phyloP scores from a whole-genome alignment of 495 filamentous ascomycete genomes.

The Aspergillus conjunctus region DNA sequence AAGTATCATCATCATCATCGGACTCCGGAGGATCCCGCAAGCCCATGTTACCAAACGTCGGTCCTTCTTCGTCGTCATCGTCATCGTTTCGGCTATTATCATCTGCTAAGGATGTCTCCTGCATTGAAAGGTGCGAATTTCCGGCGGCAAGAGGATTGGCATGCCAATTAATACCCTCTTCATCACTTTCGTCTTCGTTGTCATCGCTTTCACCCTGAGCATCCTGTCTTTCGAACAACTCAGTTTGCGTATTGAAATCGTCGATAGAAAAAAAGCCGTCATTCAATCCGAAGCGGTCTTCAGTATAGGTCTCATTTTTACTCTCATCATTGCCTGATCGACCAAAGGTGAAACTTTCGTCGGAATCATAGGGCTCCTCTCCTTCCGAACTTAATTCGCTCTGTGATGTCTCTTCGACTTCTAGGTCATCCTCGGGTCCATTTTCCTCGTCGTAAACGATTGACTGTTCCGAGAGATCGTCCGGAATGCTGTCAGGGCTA shows the following conservation, averaged over 20 bases:
- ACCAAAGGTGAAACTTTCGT: constrained; percentile 22
- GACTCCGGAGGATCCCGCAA: constrained; percentile 59
- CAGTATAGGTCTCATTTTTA: constrained; percentile 51
- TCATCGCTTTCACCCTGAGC: constrained; percentile 64
- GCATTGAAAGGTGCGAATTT: constrained; percentile 22
- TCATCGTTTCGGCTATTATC: constrained; percentile 51
- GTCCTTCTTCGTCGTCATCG: constrained; percentile 73
- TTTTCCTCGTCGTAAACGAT: constrained; percentile 35
- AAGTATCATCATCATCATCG: constrained; percentile 49
- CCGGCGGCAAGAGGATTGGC: constrained; percentile 59
- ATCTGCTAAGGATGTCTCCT: constrained; percentile 20
- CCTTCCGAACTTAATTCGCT: constrained; percentile 15
- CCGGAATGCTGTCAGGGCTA: constrained; percentile 33
- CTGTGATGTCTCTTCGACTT: constrained; percentile 9
- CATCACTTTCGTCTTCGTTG: constrained; percentile 60
- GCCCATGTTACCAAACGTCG: constrained; percentile 73
- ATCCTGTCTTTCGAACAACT: constrained; percentile 84
- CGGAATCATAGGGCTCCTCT: constrained; percentile 26
- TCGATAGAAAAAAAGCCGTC: constrained; percentile 99
- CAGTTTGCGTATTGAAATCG: constrained; percentile 92
- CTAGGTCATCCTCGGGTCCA: constrained; percentile 23
- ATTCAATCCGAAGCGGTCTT: constrained; percentile 72
- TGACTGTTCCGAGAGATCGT: constrained; percentile 43
- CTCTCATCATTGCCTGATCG: constrained; percentile 28
- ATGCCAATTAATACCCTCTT: constrained; percentile 86